Evolutionary conservation across 2,329 filamentous ascomycete genomes (phyloP).

Genomic region (Xylaria multiplex): DNA sequence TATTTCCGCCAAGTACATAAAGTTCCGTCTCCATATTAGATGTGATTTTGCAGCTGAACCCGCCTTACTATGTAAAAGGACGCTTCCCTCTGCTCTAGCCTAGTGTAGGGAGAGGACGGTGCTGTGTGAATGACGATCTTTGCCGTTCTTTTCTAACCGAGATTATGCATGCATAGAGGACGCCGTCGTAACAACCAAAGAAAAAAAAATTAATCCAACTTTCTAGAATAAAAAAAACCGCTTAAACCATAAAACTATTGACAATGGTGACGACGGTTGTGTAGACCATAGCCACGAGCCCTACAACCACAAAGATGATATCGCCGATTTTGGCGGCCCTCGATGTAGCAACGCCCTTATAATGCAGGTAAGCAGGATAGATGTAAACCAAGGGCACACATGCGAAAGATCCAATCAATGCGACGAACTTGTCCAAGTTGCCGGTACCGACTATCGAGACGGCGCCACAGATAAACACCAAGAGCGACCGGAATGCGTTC

Average conservation of each 20-base stretch:
- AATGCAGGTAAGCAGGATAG: slow-evolving; percentile 77
- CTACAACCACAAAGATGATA: slow-evolving; percentile 69
- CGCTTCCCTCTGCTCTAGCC: neutral
- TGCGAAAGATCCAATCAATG: slow-evolving; percentile 76
- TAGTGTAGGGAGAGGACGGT: neutral
- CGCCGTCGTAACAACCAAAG: neutral
- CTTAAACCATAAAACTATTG: slow-evolving; percentile 51
- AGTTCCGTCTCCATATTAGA: too few relatives aligned
- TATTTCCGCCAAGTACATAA: neutral
- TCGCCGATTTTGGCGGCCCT: slow-evolving; percentile 67
- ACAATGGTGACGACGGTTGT: slow-evolving; percentile 71
- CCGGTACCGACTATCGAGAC: slow-evolving; percentile 72
- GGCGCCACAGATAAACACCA: slow-evolving; percentile 68
- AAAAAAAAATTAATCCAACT: neutral
- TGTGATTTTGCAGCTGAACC: too few relatives aligned
- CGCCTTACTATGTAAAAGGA: neutral
- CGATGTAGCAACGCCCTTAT: slow-evolving; percentile 71
- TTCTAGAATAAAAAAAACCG: slow-evolving; percentile 6
- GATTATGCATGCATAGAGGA: slow-evolving; percentile 10
- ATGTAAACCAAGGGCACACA: slow-evolving; percentile 82
- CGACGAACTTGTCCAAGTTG: slow-evolving; percentile 79
- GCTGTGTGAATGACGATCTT: neutral
- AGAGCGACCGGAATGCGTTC: slow-evolving; percentile 69
- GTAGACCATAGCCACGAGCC: slow-evolving; percentile 74
- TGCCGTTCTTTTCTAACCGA: slow-evolving; percentile 23